Evolutionary conservation across 768 basidiomycete genomes (phyloP).

Genomic region (Antrodiella citrinella): DNA sequence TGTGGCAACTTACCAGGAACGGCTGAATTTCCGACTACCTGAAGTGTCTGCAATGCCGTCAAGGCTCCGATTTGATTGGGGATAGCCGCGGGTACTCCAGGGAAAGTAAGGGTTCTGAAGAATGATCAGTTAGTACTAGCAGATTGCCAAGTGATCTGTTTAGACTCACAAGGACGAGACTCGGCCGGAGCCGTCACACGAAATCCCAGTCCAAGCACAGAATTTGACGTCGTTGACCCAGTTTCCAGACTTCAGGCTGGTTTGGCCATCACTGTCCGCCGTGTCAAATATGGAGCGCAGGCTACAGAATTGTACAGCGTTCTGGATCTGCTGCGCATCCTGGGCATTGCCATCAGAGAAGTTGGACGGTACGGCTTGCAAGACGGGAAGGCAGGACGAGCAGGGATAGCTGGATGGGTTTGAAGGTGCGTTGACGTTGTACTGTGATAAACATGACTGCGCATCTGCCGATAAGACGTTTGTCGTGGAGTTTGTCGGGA

Average conservation of each 20-base stretch:
- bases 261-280: slow-evolving; percentile 28
- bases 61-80: slow-evolving; percentile 35
- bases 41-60: slow-evolving; percentile 28
- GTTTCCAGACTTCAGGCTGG: slow-evolving; percentile 30
- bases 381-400: slow-evolving; percentile 32
- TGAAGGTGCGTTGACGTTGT: slow-evolving; percentile 34
- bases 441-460: slow-evolving; percentile 39
- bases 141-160: not conserved
- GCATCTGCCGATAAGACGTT: slow-evolving; percentile 29
- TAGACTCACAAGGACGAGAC: slow-evolving; percentile 36
- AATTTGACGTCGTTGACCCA: slow-evolving; percentile 39
- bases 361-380: slow-evolving; percentile 32
- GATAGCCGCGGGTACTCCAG: slow-evolving; percentile 37
- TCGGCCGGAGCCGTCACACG: slow-evolving; percentile 32
- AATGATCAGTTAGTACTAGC: not conserved
- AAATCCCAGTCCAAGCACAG: slow-evolving; percentile 40
- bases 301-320: slow-evolving; percentile 41
- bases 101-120: slow-evolving; percentile 32
- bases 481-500: slow-evolving; percentile 14
- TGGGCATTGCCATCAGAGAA: slow-evolving; percentile 24
- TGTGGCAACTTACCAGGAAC: slow-evolving; percentile 29
- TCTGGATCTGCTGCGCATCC: slow-evolving; percentile 24
- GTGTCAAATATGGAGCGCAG: slow-evolving; percentile 36
- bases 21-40: slow-evolving; percentile 32
- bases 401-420: slow-evolving; percentile 39